These are phyloP conservation scores for Glycine latifolia DNA, from an alignment of 306 rosid genomes.

Conservation along the genomic window DNA sequence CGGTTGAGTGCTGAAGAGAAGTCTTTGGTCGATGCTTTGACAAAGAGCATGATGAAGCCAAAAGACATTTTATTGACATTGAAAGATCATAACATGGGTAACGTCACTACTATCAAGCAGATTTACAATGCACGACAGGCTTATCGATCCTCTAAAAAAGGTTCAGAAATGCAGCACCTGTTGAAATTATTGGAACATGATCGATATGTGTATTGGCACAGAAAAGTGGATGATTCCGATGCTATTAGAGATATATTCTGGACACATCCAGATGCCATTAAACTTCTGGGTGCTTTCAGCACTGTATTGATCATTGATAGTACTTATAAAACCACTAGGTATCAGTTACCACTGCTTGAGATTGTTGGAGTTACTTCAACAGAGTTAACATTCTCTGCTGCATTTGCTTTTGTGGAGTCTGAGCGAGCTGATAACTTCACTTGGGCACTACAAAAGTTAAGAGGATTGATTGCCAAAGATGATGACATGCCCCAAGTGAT, in stretches of 20 bases:
- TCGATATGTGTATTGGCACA: background rate
- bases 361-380: slow-evolving; percentile 20
- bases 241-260: background rate
- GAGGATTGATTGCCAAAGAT: background rate
- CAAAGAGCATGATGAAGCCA: background rate
- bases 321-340: background rate
- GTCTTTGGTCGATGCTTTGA: background rate
- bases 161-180: background rate
- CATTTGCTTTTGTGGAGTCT: background rate
- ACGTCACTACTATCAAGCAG: background rate
- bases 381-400: background rate
- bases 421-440: background rate
- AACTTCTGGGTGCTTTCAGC: background rate
- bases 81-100: background rate
- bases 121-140: background rate
- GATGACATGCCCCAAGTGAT: background rate
- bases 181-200: background rate
- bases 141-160: background rate
- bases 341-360: background rate
- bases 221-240: background rate
- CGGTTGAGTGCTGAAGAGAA: background rate
- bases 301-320: slow-evolving; percentile 2
- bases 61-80: background rate
- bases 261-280: background rate
- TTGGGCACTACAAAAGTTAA: background rate